A percentile compares a stretch with the other conserved stretches of the same genome.
Conservation (phyloP, 2,329 filamentous ascomycete species). For the Phialophora expanda region DNA sequence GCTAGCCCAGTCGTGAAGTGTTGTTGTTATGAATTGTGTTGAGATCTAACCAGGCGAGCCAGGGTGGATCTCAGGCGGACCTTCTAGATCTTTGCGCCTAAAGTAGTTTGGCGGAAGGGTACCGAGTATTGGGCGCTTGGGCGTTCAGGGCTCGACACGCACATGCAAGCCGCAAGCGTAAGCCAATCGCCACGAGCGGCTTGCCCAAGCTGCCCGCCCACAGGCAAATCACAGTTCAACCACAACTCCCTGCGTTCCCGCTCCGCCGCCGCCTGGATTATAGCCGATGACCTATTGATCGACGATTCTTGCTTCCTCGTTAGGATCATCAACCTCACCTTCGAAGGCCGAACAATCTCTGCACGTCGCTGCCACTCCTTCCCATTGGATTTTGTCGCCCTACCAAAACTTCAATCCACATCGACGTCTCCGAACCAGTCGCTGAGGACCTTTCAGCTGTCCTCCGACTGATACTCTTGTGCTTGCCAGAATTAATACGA, state of each 20-base stretch:
- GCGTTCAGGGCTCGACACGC: not conserved
- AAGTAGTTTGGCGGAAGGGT: not conserved
- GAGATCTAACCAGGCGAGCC: not conserved
- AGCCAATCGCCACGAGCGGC: constrained; percentile 6
- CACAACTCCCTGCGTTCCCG: constrained; percentile 6
- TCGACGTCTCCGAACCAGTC: not conserved
- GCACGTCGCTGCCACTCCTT: constrained; percentile 1
- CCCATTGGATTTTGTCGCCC: not conserved
- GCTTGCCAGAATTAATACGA: not conserved
- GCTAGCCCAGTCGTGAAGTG: not conserved
- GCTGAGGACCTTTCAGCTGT: not conserved
- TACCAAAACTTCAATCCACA: constrained; percentile 3
- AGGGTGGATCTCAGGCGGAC: not conserved
- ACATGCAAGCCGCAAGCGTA: not conserved
- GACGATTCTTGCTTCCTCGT: constrained; percentile 16
- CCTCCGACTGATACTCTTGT: not conserved
- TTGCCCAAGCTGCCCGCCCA: not conserved
- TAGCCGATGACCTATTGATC: constrained; percentile 21
- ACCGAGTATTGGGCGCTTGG: not conserved
- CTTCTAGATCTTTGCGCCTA: constrained; percentile 12
- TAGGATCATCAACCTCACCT: constrained; percentile 10
- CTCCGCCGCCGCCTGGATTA: constrained; percentile 8
- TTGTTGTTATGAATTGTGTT: not conserved
- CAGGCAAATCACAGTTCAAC: not conserved
- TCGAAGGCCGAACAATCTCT: constrained; percentile 2